These are phyloP conservation scores for Rubia tinctorum DNA, from an alignment of 305 asterid genomes.

Conservation along the genomic window DNA sequence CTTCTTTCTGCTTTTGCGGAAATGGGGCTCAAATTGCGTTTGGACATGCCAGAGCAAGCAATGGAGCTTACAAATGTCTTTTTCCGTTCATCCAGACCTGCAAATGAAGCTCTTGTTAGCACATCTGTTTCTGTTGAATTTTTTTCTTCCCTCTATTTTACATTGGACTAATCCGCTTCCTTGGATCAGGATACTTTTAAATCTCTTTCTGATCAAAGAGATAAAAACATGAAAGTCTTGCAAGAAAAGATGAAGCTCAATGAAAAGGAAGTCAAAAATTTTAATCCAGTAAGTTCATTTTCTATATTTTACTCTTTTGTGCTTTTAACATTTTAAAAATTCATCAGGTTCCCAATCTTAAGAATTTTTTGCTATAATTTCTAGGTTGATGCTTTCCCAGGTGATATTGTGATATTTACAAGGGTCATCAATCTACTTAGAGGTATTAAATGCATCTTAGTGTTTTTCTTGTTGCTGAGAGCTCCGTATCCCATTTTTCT, in stretches of 20 bases:
- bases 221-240: conserved; percentile 65
- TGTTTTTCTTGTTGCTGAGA: not conserved
- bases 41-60: conserved; percentile 95
- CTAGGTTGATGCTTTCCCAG: conserved; percentile 99
- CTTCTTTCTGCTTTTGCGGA: conserved; percentile 89
- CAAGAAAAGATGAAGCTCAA: conserved; percentile 89
- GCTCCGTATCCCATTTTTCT: conserved; percentile 16
- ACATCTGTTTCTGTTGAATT: conserved; percentile 11
- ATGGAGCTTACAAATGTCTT: conserved; percentile 85
- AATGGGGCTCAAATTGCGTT: conserved; percentile 94
- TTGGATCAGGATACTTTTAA: conserved; percentile 69
- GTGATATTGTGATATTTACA: conserved; percentile 92
- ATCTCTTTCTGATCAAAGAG: conserved; percentile 75
- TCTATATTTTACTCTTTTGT: conserved; percentile 15
- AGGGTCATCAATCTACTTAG: conserved; percentile 96
- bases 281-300: conserved; percentile 81
- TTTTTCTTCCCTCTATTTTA: conserved; percentile 13
- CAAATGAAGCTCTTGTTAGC: conserved; percentile 85
- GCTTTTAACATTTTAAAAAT: not conserved
- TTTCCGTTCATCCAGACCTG: conserved; percentile 87
- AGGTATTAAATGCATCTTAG: conserved; percentile 43
- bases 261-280: conserved; percentile 83
- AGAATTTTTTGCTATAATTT: conserved; percentile 18
- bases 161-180: conserved; percentile 28
- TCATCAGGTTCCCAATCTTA: not conserved